phyloP scores from a whole-genome alignment of 78 protist species.

The Dictyostelium firmibasis region DNA sequence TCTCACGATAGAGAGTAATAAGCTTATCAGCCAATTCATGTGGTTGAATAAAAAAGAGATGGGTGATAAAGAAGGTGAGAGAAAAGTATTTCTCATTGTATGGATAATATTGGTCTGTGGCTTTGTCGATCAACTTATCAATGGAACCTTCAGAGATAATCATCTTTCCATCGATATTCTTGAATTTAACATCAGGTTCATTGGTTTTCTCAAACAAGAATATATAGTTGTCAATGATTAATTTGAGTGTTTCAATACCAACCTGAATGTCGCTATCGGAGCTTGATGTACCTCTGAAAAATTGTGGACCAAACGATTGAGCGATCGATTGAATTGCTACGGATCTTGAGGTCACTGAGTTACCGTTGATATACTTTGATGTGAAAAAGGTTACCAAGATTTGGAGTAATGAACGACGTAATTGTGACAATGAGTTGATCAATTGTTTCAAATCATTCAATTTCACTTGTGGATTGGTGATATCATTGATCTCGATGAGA shows the following conservation, averaged over 20 bases:
- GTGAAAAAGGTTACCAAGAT: conserved; percentile 42
- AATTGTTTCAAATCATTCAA: conserved; percentile 25
- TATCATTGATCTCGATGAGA: conserved; percentile 38
- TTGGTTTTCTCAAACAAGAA: conserved; percentile 18
- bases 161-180: conserved; percentile 32
- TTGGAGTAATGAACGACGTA: conserved; percentile 33
- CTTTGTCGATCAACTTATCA: conserved; percentile 50
- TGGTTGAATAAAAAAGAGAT: conserved; percentile 51
- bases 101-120: conserved; percentile 62
- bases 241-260: conserved; percentile 23
- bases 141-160: conserved; percentile 22
- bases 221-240: conserved; percentile 47
- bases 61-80: conserved; percentile 46
- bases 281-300: background rate
- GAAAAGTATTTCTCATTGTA: conserved; percentile 39
- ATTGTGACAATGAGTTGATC: conserved; percentile 18
- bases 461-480: conserved; percentile 43
- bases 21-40: conserved; percentile 56
- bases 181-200: background rate
- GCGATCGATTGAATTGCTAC: background rate
- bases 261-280: background rate
- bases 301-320: conserved; percentile 29
- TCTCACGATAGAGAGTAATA: conserved; percentile 30
- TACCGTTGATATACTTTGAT: conserved; percentile 26
- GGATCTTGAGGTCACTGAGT: background rate